Percentiles rank a stretch among this genome's conserved stretches.
Conservation (phyloP, 768 basidiomycete genomes). For the Tubosaeta brunneosetosa region DNA sequence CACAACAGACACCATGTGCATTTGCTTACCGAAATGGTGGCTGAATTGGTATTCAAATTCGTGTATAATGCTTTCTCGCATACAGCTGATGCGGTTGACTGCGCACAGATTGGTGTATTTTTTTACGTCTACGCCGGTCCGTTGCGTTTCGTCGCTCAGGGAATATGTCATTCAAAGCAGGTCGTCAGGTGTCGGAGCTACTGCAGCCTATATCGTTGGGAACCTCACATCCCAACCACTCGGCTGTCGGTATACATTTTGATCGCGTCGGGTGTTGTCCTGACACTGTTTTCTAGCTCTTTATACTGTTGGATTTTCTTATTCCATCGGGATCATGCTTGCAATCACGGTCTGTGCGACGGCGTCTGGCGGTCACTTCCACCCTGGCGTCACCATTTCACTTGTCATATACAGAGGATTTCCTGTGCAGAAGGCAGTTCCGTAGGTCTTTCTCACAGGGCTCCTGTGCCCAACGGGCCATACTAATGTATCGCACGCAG, state of each 20-base stretch:
- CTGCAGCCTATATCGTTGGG: constrained; percentile 47
- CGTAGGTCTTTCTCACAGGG: constrained; percentile 34
- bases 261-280: background rate
- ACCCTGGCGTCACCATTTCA: constrained; percentile 56
- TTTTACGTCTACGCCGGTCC: constrained; percentile 52
- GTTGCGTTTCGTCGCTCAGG: constrained; percentile 4
- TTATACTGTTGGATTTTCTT: constrained; percentile 53
- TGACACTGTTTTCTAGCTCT: constrained; percentile 35
- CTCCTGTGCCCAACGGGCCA: constrained; percentile 3
- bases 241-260: constrained; percentile 41
- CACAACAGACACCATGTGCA: constrained; percentile 39
- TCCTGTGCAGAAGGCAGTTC: constrained; percentile 45
- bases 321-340: constrained; percentile 55
- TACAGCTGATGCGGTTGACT: constrained; percentile 2
- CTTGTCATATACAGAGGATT: constrained; percentile 51
- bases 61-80: background rate
- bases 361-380: constrained; percentile 63
- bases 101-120: constrained; percentile 55
- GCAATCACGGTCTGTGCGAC: constrained; percentile 49
- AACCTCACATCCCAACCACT: constrained; percentile 38
- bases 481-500: constrained; percentile 32
- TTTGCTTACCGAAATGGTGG: constrained; percentile 54
- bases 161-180: background rate
- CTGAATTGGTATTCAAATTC: constrained; percentile 46
- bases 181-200: constrained; percentile 48